Conservation (phyloP, 345 rosid species). For the Abelmoschus esculentus region DNA sequence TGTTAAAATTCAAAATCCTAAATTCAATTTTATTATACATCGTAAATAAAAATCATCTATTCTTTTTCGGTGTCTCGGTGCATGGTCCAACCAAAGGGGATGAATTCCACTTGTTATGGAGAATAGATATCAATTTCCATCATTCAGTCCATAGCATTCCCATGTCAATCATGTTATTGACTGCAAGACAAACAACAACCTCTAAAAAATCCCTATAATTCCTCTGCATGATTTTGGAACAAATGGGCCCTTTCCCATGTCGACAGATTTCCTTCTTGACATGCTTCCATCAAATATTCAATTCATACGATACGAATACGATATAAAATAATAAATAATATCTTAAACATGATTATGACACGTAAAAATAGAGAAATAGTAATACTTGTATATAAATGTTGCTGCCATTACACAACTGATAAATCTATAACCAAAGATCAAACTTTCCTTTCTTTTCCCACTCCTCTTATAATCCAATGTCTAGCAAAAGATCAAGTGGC, state of each 20-base stretch:
- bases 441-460: not conserved
- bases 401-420: not conserved
- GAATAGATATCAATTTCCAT: conserved; percentile 2
- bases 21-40: no score
- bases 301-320: not conserved
- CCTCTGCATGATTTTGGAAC: not conserved
- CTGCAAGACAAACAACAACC: conserved; percentile 5
- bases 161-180: not conserved
- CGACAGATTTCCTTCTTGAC: not conserved
- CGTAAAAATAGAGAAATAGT: no score
- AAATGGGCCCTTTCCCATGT: conserved; percentile 3
- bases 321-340: no score
- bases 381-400: not conserved
- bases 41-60: no score
- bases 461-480: not conserved
- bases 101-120: not conserved
- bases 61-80: no score
- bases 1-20: no score
- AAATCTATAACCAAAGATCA: not conserved
- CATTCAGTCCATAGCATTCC: not conserved
- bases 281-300: not conserved
- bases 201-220: not conserved
- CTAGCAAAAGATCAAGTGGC: conserved; percentile 10
- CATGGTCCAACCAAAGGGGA: not conserved
- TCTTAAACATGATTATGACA: no score